Evolutionary conservation across 73 alveolate genomes (phyloP).

Genomic region (Paramecium sonneborni): DNA sequence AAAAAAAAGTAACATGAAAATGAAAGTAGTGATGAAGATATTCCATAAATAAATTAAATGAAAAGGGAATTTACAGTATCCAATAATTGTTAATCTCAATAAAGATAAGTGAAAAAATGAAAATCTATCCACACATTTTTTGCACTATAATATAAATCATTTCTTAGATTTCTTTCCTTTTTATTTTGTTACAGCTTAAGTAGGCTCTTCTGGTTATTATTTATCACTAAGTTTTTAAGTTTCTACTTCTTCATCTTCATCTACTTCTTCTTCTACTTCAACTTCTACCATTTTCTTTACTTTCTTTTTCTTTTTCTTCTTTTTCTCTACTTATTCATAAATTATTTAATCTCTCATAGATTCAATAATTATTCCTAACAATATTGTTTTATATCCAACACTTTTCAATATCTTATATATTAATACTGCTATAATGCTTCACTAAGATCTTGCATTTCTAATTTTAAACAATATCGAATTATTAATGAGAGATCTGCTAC

Average conservation of each 20-base stretch:
- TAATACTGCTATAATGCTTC: constrained; percentile 25
- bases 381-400: background rate
- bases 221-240: background rate
- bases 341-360: background rate
- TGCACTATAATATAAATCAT: background rate
- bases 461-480: background rate
- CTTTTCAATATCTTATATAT: background rate
- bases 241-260: background rate
- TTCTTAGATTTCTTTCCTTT: background rate
- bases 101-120: background rate
- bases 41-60: background rate
- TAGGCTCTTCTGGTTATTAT: background rate
- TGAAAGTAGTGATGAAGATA: constrained; percentile 47
- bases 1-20: background rate
- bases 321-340: background rate
- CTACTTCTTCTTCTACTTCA: constrained; percentile 25
- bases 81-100: background rate
- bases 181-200: background rate
- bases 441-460: background rate
- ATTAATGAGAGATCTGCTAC: background rate
- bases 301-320: background rate
- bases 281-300: background rate
- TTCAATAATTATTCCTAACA: background rate
- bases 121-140: background rate
- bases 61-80: background rate